phyloP scores from a whole-genome alignment of 805 yeast species.

The Spathaspora gorwiae region DNA sequence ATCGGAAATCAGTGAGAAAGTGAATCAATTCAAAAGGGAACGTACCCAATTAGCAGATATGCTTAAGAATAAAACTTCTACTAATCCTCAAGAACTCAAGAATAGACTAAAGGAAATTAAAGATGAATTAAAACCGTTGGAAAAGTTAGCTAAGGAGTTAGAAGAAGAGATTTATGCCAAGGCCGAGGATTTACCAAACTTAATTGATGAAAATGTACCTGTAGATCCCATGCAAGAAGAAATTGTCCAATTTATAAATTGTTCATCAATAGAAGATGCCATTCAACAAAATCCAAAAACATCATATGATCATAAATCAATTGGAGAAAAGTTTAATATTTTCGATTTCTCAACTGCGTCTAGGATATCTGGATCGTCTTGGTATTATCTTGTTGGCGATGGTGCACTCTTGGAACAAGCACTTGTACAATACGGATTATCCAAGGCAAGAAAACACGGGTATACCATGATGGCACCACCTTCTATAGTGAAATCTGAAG shows the following conservation, averaged over 20 bases:
- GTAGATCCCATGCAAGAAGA: slow-evolving; percentile 35
- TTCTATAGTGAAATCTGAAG: slow-evolving; percentile 71
- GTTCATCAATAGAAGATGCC: slow-evolving; percentile 27
- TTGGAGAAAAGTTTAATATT: slow-evolving; percentile 64
- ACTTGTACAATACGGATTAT: slow-evolving; percentile 70
- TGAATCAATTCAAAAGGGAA: slow-evolving; percentile 24
- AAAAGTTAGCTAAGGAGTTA: slow-evolving; percentile 17
- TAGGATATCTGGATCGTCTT: slow-evolving; percentile 73
- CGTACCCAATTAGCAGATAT: slow-evolving; percentile 22
- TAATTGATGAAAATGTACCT: slow-evolving; percentile 46
- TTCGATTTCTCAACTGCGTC: slow-evolving; percentile 73
- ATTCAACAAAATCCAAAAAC: slow-evolving; percentile 3
- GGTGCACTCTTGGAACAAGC: slow-evolving; percentile 92
- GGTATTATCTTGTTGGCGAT: slow-evolving; percentile 80
- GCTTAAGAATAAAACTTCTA: slow-evolving; percentile 11
- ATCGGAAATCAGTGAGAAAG: slow-evolving; percentile 15
- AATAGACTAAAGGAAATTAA: slow-evolving; percentile 20
- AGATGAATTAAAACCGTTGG: slow-evolving; percentile 21
- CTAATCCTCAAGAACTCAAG: slow-evolving; percentile 6
- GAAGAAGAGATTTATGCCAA: slow-evolving; percentile 33
- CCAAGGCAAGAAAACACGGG: slow-evolving; percentile 60
- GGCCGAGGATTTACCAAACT: slow-evolving; percentile 60
- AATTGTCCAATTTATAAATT: slow-evolving; percentile 51
- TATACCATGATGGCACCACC: slow-evolving; percentile 79
- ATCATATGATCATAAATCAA: slow-evolving; percentile 56